Conservation (phyloP, 345 rosid species). For the Dipteronia dyeriana region DNA sequence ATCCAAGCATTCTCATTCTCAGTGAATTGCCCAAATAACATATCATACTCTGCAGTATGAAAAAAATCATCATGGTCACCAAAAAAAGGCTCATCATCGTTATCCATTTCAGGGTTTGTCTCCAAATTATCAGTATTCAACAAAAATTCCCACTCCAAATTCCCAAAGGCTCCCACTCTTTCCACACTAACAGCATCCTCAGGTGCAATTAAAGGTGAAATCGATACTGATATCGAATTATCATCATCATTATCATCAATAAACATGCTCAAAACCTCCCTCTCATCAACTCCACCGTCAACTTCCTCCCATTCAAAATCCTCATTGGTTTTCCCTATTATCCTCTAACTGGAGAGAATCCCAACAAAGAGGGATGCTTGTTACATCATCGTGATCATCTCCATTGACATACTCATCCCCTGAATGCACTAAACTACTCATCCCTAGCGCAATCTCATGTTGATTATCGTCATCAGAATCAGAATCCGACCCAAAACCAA, state of each 20-base stretch:
- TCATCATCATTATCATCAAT: constrained; percentile 62
- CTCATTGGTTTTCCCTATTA: constrained; percentile 54
- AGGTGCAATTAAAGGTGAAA: constrained; percentile 51
- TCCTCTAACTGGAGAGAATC: constrained; percentile 78
- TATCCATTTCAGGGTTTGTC: constrained; percentile 45
- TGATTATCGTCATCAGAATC: constrained; percentile 35
- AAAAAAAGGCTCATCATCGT: constrained; percentile 43
- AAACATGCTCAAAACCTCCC: constrained; percentile 58
- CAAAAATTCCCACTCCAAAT: constrained; percentile 81
- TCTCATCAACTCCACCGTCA: constrained; percentile 63
- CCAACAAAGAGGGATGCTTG: constrained; percentile 61
- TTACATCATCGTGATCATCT: constrained; percentile 51
- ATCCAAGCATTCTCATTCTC: constrained; percentile 60
- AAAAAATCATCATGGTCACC: constrained; percentile 59
- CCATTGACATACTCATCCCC: constrained; percentile 53
- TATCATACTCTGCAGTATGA: constrained; percentile 65
- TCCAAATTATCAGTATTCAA: constrained; percentile 66
- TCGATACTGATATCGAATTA: constrained; percentile 56
- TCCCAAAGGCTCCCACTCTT: constrained; percentile 49
- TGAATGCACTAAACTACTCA: constrained; percentile 36
- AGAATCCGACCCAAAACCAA: constrained; percentile 50
- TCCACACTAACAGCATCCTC: constrained; percentile 58
- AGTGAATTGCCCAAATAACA: constrained; percentile 76
- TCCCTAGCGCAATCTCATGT: constrained; percentile 35
- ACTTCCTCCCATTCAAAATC: constrained; percentile 97